phyloP scores from a whole-genome alignment of 164 flowering plant species.

The Berberis thunbergii region DNA sequence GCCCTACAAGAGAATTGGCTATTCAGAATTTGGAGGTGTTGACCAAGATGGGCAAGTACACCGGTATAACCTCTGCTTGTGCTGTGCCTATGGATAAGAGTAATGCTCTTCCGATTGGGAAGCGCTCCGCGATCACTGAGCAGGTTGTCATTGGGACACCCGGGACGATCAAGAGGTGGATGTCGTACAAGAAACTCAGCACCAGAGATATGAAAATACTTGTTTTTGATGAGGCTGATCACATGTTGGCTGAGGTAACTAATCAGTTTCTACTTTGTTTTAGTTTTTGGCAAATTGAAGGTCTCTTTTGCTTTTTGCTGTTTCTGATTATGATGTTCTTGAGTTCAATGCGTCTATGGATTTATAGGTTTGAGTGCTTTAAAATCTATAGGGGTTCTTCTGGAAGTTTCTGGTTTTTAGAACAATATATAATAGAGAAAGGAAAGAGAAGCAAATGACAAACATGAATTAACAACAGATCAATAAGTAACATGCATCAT shows the following conservation, averaged over 20 bases:
- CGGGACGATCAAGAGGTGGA: constrained; percentile 73
- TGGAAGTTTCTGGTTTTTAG: too few species aligned
- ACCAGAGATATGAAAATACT: constrained; percentile 52
- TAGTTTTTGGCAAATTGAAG: too few species aligned
- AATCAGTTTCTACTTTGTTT: neutral
- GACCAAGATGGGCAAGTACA: constrained; percentile 74
- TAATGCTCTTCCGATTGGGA: constrained; percentile 25
- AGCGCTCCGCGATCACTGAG: constrained; percentile 39
- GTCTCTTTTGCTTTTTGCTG: too few species aligned
- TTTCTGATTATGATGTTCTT: too few species aligned
- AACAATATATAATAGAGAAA: too few species aligned
- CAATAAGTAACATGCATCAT: too few species aligned
- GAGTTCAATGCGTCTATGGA: too few species aligned
- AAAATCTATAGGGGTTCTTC: too few species aligned
- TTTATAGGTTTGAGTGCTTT: too few species aligned
- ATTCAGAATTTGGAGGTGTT: constrained; percentile 89
- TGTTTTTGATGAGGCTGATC: constrained; percentile 98
- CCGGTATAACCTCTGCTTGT: constrained; percentile 61
- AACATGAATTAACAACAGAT: too few species aligned
- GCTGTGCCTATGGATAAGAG: constrained; percentile 58
- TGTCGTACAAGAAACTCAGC: constrained; percentile 44
- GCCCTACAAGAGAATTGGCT: constrained; percentile 89
- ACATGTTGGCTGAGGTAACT: constrained; percentile 85
- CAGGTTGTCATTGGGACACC: constrained; percentile 97
- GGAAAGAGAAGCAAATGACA: too few species aligned